Evolutionary conservation across 2,329 filamentous ascomycete species (phyloP).

Genomic region (Ilyonectria robusta): DNA sequence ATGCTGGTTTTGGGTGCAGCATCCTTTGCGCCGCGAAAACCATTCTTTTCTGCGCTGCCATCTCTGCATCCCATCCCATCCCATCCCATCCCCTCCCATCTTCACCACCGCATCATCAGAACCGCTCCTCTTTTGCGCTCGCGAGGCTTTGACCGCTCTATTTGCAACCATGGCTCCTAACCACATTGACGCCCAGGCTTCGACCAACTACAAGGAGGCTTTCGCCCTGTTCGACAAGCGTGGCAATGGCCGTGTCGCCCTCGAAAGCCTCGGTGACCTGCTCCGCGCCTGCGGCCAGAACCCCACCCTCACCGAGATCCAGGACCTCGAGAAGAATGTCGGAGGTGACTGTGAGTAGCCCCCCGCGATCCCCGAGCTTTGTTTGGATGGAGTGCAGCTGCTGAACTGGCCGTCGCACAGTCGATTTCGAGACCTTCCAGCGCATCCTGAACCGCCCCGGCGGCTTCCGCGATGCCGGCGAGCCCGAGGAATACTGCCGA

Average conservation of each 20-base stretch:
- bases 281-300: constrained; percentile 98
- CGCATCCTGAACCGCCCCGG: constrained; percentile 97
- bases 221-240: constrained; percentile 99
- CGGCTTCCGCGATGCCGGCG: constrained; percentile 97
- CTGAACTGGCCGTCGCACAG: constrained; percentile 61
- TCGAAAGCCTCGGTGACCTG: constrained; percentile 91
- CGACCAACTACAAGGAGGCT: constrained; percentile 99
- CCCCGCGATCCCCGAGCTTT: background rate
- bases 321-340: constrained; percentile 90
- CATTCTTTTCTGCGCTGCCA: constrained; percentile 29
- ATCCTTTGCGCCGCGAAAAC: constrained; percentile 31
- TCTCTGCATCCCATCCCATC: constrained; percentile 24
- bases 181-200: constrained; percentile 72
- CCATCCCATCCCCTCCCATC: constrained; percentile 30
- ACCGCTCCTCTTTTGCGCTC: constrained; percentile 29
- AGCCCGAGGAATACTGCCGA: constrained; percentile 97
- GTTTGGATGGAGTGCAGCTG: background rate
- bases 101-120: constrained; percentile 29
- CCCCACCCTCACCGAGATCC: constrained; percentile 93
- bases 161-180: constrained; percentile 64
- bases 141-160: constrained; percentile 23
- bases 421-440: constrained; percentile 98
- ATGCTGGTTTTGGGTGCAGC: constrained; percentile 43
- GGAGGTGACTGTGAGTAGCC: constrained; percentile 87
- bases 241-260: constrained; percentile 90